Percentiles rank a stretch among this genome's conserved stretches.
phyloP scores from a whole-genome alignment of 176 grass and related monocot genomes.

The Ampelocalamus luodianensis region DNA sequence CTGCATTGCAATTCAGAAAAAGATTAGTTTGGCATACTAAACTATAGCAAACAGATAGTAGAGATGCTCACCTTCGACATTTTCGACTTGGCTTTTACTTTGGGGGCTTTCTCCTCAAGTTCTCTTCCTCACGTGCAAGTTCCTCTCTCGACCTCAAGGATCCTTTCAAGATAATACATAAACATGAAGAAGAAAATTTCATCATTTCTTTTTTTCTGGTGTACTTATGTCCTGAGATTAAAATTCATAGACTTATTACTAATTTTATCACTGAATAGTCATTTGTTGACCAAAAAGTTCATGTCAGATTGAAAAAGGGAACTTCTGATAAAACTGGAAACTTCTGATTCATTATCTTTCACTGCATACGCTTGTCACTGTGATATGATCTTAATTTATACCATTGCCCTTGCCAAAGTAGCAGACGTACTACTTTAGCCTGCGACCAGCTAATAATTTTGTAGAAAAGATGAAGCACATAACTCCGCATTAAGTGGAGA shows the following conservation, averaged over 20 bases:
- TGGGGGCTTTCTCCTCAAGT: conserved; percentile 83
- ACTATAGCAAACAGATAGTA: background rate
- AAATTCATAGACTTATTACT: background rate
- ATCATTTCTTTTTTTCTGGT: background rate
- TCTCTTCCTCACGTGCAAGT: conserved; percentile 67
- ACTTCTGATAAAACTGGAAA: too few species aligned
- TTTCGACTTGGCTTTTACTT: conserved; percentile 96
- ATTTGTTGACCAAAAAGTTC: background rate
- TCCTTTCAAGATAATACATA: conserved; percentile 98
- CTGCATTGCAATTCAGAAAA: conserved; percentile 46
- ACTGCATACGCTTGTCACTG: background rate
- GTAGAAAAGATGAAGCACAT: background rate
- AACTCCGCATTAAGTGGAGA: background rate
- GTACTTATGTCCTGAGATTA: background rate
- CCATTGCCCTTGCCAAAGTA: too few species aligned
- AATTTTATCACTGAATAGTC: background rate
- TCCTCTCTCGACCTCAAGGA: conserved; percentile 90
- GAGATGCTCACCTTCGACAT: conserved; percentile 85
- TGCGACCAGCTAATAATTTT: background rate
- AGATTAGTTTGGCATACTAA: conserved; percentile 16
- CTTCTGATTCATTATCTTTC: too few species aligned
- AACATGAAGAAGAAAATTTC: conserved; percentile 30
- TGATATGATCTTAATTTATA: conserved; percentile 24
- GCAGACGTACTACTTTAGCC: background rate
- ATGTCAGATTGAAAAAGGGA: too few species aligned